Evolutionary conservation across 768 basidiomycete species (phyloP).

Genomic region (Cantharellus anzutake): DNA sequence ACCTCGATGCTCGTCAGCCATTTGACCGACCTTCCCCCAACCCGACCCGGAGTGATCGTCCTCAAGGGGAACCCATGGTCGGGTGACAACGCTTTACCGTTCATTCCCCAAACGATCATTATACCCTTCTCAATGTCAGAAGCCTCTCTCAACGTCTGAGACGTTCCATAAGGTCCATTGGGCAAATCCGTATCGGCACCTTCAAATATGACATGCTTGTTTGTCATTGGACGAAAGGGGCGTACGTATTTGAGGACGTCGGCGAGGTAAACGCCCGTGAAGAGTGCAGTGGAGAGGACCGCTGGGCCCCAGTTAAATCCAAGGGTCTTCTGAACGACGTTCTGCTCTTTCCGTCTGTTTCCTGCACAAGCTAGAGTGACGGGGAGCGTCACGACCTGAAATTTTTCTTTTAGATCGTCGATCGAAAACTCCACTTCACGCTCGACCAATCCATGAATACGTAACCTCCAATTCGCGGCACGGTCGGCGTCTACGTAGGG

Average conservation of each 20-base stretch:
- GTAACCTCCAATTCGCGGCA: slow-evolving; percentile 26
- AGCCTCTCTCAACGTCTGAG: slow-evolving; percentile 28
- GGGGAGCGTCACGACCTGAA: slow-evolving; percentile 36
- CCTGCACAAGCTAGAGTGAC: slow-evolving; percentile 46
- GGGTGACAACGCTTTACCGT: slow-evolving; percentile 35
- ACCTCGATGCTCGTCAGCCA: slow-evolving; percentile 41
- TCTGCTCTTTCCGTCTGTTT: slow-evolving; percentile 48
- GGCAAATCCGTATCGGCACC: slow-evolving; percentile 32
- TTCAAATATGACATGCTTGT: slow-evolving; percentile 39
- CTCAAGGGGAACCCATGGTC: slow-evolving; percentile 52
- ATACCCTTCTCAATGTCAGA: slow-evolving; percentile 28
- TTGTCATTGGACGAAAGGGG: slow-evolving; percentile 19
- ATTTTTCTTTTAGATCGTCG: slow-evolving; percentile 11
- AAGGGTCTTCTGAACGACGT: slow-evolving; percentile 34
- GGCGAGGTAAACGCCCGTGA: slow-evolving; percentile 38
- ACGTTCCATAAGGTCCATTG: slow-evolving; percentile 42
- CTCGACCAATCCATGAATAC: slow-evolving; percentile 18
- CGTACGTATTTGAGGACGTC: slow-evolving; percentile 31
- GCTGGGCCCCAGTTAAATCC: slow-evolving; percentile 39
- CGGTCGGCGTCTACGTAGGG: slow-evolving; percentile 25
- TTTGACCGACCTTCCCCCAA: slow-evolving; percentile 42
- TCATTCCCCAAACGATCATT: slow-evolving; percentile 39
- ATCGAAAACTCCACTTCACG: neutral
- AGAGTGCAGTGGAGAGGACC: slow-evolving; percentile 34
- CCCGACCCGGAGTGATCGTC: slow-evolving; percentile 39